phyloP scores from a whole-genome alignment of 768 basidiomycete genomes.

The Botryobasidium botryosum region DNA sequence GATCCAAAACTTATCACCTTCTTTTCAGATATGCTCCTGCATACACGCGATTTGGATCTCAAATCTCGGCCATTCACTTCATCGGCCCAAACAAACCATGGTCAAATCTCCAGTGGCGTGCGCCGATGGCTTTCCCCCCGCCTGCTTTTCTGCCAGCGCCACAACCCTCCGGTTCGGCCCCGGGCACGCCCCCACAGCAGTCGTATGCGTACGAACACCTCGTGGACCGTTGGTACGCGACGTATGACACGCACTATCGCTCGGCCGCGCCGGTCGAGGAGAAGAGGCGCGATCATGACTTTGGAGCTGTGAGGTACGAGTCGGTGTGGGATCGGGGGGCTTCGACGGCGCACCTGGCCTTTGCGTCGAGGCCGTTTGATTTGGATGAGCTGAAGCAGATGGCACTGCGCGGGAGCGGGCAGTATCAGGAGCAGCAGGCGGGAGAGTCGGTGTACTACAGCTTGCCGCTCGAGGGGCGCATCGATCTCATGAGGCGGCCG shows the following conservation, averaged over 20 bases:
- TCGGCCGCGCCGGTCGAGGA: conserved; percentile 26
- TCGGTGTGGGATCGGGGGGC: conserved; percentile 40
- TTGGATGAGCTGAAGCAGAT: conserved; percentile 48
- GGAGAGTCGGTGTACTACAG: conserved; percentile 61
- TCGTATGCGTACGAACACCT: conserved; percentile 67
- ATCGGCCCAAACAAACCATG: conserved; percentile 96
- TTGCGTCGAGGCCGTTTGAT: conserved; percentile 26
- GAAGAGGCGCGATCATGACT: conserved; percentile 20
- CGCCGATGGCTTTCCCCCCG: conserved; percentile 30
- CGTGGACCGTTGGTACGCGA: conserved; percentile 76
- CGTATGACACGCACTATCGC: conserved; percentile 81
- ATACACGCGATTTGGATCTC: conserved; percentile 79
- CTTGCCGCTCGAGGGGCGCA: conserved; percentile 73
- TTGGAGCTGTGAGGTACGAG: conserved; percentile 48
- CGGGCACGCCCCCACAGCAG: conserved; percentile 20
- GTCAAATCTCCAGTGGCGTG: conserved; percentile 53
- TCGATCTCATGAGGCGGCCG: conserved; percentile 65
- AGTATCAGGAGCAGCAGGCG: not conserved
- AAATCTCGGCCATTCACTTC: conserved; percentile 80
- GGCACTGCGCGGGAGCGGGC: conserved; percentile 34
- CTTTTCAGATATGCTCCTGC: conserved; percentile 78
- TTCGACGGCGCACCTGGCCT: conserved; percentile 14
- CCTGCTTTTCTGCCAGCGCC: conserved; percentile 19
- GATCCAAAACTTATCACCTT: conserved; percentile 10
- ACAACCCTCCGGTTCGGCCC: conserved; percentile 9